These are phyloP conservation scores for Myxozyma geophila DNA, from an alignment of 805 yeast species.

Conservation along the genomic window DNA sequence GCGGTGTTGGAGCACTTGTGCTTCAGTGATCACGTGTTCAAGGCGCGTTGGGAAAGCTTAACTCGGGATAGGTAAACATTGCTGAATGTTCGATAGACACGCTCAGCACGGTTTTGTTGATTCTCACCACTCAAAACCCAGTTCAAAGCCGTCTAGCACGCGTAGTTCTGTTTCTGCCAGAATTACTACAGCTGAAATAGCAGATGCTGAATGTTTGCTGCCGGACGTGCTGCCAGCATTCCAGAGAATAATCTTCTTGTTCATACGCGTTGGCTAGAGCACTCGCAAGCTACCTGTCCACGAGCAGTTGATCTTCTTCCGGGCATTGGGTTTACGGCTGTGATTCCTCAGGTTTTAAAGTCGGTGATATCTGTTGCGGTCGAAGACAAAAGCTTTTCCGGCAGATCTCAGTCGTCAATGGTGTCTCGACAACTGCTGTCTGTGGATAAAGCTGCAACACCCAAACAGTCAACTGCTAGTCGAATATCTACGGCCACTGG, in stretches of 20 bases:
- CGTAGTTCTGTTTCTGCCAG: not conserved
- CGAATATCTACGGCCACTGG: not conserved
- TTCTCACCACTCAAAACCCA: not conserved
- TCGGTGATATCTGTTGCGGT: constrained; percentile 12
- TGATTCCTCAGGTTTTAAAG: constrained; percentile 6
- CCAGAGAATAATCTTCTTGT: constrained; percentile 22
- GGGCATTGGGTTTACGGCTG: not conserved
- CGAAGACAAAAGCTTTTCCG: constrained; percentile 9
- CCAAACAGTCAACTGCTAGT: constrained; percentile 1
- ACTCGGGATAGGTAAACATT: not conserved
- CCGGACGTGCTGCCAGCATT: not conserved
- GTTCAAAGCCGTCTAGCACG: not conserved
- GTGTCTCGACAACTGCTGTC: constrained; percentile 10
- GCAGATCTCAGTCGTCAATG: constrained; percentile 8
- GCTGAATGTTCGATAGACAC: not conserved
- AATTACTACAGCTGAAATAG: not conserved
- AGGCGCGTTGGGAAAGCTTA: not conserved
- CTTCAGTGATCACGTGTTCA: constrained; percentile 8
- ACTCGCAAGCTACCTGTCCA: constrained; percentile 17
- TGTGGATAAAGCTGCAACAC: constrained; percentile 1
- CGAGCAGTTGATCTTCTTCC: not conserved
- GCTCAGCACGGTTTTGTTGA: not conserved
- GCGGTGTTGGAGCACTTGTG: not conserved
- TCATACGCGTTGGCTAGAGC: constrained; percentile 26
- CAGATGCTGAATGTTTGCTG: constrained; percentile 7